A percentile compares a stretch with the other conserved stretches of the same genome.
phyloP scores from a whole-genome alignment of 2,329 filamentous ascomycete species.

The Penicillium sp. region DNA sequence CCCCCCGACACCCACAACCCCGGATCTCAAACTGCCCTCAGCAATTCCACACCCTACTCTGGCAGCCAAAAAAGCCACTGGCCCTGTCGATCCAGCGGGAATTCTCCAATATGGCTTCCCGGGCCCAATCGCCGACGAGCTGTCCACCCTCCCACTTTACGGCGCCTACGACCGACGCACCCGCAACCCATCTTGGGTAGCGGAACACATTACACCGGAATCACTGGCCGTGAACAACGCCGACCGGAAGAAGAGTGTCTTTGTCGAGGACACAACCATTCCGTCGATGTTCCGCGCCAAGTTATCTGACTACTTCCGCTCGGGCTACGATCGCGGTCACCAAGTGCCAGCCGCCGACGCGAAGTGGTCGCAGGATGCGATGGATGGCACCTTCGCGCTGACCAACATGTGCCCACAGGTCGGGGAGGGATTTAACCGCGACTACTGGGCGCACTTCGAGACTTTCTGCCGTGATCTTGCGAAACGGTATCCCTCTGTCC shows the following conservation, averaged over 20 bases:
- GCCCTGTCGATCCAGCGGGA: constrained; percentile 69
- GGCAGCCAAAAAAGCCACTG: constrained; percentile 14
- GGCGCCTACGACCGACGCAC: constrained; percentile 88
- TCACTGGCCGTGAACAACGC: constrained; percentile 73
- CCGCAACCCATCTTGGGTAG: constrained; percentile 91
- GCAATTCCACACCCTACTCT: constrained; percentile 26
- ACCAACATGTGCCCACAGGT: constrained; percentile 99
- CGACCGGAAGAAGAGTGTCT: constrained; percentile 79
- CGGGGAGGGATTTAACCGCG: constrained; percentile 95
- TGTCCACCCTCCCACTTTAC: constrained; percentile 71
- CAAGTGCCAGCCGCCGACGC: constrained; percentile 95
- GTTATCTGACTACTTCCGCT: constrained; percentile 91
- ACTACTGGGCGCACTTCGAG: constrained; percentile 99
- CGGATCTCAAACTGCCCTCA: constrained; percentile 32
- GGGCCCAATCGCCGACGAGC: constrained; percentile 81
- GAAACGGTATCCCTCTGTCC: constrained; percentile 75
- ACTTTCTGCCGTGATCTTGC: constrained; percentile 91
- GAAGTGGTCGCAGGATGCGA: constrained; percentile 90
- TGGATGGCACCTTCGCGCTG: constrained; percentile 92
- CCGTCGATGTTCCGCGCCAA: constrained; percentile 85
- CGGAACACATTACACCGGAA: constrained; percentile 90
- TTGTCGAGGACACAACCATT: constrained; percentile 76
- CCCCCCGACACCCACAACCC: constrained; percentile 29
- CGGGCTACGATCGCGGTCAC: constrained; percentile 92
- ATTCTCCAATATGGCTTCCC: constrained; percentile 89